Conservation (phyloP, 495 filamentous ascomycete species). For the Amniculicola lignicola region DNA sequence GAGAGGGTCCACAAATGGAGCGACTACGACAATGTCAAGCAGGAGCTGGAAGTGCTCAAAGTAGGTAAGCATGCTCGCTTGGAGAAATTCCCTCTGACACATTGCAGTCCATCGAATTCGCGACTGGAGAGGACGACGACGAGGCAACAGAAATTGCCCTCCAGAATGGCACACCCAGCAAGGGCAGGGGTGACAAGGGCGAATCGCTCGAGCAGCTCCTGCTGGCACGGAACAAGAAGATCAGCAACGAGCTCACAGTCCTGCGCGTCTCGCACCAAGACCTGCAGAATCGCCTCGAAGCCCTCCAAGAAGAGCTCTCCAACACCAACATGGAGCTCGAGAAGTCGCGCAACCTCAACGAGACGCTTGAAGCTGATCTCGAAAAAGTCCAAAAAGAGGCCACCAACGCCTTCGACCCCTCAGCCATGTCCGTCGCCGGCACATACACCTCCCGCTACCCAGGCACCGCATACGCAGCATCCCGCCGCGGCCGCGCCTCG, state of each 20-base stretch:
- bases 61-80: conserved; percentile 38
- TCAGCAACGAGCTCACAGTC: conserved; percentile 88
- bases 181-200: conserved; percentile 72
- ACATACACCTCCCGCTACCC: conserved; percentile 83
- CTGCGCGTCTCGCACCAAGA: conserved; percentile 93
- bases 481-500: conserved; percentile 59
- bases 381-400: conserved; percentile 80
- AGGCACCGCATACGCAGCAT: conserved; percentile 61
- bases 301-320: conserved; percentile 77
- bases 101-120: conserved; percentile 82
- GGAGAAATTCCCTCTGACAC: conserved; percentile 1
- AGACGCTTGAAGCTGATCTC: conserved; percentile 90
- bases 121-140: conserved; percentile 83
- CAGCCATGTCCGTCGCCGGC: conserved; percentile 87
- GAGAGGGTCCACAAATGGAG: conserved; percentile 80
- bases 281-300: conserved; percentile 73
- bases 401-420: conserved; percentile 76
- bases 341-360: conserved; percentile 75
- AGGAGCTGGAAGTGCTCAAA: conserved; percentile 93
- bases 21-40: conserved; percentile 94
- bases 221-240: conserved; percentile 90
- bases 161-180: conserved; percentile 51
- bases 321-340: conserved; percentile 82
- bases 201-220: conserved; percentile 88
- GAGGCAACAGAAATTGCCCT: conserved; percentile 27